Evolutionary conservation across 2,329 filamentous ascomycete genomes (phyloP).

Genomic region (Beauveria brongniartii): DNA sequence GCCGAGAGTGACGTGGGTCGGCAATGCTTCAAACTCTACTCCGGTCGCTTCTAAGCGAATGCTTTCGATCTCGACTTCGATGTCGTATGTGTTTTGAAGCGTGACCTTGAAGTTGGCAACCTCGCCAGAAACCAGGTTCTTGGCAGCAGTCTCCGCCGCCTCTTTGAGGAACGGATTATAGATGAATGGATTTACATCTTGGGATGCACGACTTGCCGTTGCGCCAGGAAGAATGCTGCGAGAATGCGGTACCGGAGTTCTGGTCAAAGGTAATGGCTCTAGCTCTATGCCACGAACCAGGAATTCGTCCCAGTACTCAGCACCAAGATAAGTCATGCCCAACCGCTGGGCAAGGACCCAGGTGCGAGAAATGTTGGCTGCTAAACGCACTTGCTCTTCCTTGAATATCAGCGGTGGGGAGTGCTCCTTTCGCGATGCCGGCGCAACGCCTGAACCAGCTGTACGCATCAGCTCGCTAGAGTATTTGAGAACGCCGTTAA

Average conservation of each 20-base stretch:
- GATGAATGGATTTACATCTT: constrained; percentile 76
- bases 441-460: constrained; percentile 71
- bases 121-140: constrained; percentile 74
- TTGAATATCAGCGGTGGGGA: constrained; percentile 61
- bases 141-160: constrained; percentile 48
- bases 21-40: constrained; percentile 58
- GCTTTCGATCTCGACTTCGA: constrained; percentile 82
- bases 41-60: constrained; percentile 69
- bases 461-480: constrained; percentile 77
- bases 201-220: constrained; percentile 42
- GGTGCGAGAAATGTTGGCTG: constrained; percentile 79
- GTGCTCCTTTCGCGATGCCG: constrained; percentile 59
- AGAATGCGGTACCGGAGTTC: constrained; percentile 58
- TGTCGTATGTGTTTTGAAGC: constrained; percentile 89
- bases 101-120: constrained; percentile 70
- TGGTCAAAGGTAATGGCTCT: constrained; percentile 50
- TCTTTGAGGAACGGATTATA: constrained; percentile 86
- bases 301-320: constrained; percentile 97
- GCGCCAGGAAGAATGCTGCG: constrained; percentile 46
- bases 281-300: constrained; percentile 71
- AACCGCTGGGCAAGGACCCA: constrained; percentile 68
- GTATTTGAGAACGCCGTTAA: constrained; percentile 79
- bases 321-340: constrained; percentile 60
- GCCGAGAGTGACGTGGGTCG: constrained; percentile 61
- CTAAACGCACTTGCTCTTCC: constrained; percentile 80